Evolutionary conservation across 495 filamentous ascomycete species (phyloP), one percentile per base, ranked within the genome.

Genomic region (Aspergillus incahuasiensis): DNA sequence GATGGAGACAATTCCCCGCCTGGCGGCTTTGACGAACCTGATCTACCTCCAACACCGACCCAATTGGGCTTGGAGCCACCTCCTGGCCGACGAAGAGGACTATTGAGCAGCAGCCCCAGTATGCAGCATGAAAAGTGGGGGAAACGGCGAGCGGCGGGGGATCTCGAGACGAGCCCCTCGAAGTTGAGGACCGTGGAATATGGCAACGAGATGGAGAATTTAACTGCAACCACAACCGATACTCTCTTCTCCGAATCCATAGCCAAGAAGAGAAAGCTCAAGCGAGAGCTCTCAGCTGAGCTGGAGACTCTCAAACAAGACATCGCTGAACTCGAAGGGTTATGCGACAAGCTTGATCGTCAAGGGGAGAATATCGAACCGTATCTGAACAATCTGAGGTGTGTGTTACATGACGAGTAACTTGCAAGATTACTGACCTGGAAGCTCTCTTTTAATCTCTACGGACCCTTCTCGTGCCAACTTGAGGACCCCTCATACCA

Each of bases 41-140:
- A 87, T 34, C 73, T 91, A 20, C 87, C 87, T 8, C 85, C 85
- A 9, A 90, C 86, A 4, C 86, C 86, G 18, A 83, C 82, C 28
- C 79, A 86, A 53, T 61, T 77, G 38, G 82, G 82, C 3, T 68
- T 86, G 51, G 80, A 77, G 55, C 68, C 64, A 39, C 72, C 69
- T 6, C 70, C 68, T 1, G 69, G 69, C 42, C 71, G 71, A 38
- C 63, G 65, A 1, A 69, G 56, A 57, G 69, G 68, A 11, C 55
- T 72, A 9, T 41, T 75, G 34, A 78, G 74, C 49, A 77, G 74
- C 54, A 79, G 73, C 43, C 75, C 77, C 5, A 75, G 64, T 50
- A 54, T 64, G 39, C 69, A 69, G 53, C 63, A 66, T 50, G 65
- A 61, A 30, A 68, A 63, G 49, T 55, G 60, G 56, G 58, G 57